Percentiles rank a stretch among this genome's conserved stretches.
phyloP scores from a whole-genome alignment of 1,284 basidiomycete species.

The Ceratobasidium sp. region DNA sequence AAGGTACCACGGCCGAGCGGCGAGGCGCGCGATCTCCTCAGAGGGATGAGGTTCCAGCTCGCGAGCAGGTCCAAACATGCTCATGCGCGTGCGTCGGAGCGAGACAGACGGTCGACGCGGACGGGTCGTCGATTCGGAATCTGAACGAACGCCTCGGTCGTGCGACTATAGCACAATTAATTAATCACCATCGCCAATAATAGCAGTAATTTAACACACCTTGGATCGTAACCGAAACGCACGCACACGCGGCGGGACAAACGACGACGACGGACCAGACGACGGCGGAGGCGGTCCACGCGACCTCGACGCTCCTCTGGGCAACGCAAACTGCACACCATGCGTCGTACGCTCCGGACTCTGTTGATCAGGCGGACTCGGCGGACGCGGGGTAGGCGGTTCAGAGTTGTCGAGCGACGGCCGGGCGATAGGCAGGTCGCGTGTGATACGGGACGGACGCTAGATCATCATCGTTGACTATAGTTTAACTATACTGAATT shows the following conservation, averaged over 20 bases:
- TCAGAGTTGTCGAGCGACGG: slow-evolving; percentile 31
- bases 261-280: slow-evolving; percentile 20
- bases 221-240: slow-evolving; percentile 43
- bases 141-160: slow-evolving; percentile 27
- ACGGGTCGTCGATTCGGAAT: slow-evolving; percentile 29
- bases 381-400: background rate
- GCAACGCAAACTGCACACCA: slow-evolving; percentile 10
- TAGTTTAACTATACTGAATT: background rate
- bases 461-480: too few relatives aligned
- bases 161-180: background rate
- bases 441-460: slow-evolving; percentile 17
- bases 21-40: slow-evolving; percentile 44
- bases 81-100: slow-evolving; percentile 38
- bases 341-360: background rate
- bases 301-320: background rate
- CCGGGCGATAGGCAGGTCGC: slow-evolving; percentile 3
- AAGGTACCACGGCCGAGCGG: slow-evolving; percentile 72
- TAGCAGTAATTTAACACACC: background rate
- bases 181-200: background rate
- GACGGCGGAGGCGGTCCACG: background rate
- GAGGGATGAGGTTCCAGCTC: slow-evolving; percentile 15
- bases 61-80: slow-evolving; percentile 37
- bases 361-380: slow-evolving; percentile 2
- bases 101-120: slow-evolving; percentile 40
- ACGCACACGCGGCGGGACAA: slow-evolving; percentile 33